Evolutionary conservation across 352 stramenopile genomes (phyloP), one percentile per base, ranked within the genome.

Genomic region (Phytophthora palmivora): DNA sequence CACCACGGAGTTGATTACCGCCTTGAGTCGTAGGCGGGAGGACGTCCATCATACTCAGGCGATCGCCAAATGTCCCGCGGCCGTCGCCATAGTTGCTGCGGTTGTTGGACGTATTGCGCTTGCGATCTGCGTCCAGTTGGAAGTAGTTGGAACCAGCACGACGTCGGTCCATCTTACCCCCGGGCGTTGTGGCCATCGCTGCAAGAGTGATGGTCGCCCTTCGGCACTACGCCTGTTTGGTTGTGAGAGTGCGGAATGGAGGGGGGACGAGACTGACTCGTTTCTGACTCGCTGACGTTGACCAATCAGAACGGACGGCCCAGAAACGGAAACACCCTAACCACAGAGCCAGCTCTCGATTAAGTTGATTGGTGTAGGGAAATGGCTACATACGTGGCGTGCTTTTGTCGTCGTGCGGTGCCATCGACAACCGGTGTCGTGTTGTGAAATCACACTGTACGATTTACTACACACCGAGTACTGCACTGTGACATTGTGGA

Each of bases 61-160:
- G 78, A 22, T 67, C 67, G 12, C 77, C 83, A 37, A 91, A 84
- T 34, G 76, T 86, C 30, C 75, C 74, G n/a, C 77, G 70, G n/a
- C 55, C 58, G 42, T 88, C 78, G 16, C 42, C 55, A 24, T 63
- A 59, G 57, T 77, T 79, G 53, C 64, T 76, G 15, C 53, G 56
- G 52, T 80, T 76, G 43, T 66, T 58, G 69, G 69, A 84, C 65
- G 68, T 71, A 68, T 87, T 88, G 65, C 85, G 81, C 74, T 90
- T 89, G 58, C 79, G 77, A 66, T 94, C 83, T 11, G 82, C 76
- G 34, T 91, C 80, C 30, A 94, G 74, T 60, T 90, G 68, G 52
- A 94, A 94, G 73, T 94, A 94, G 79, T 94, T 94, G 71, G 82
- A 92, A 59, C 79, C 77, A n/a, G 85, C 85, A 56, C 85, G 85